Conservation (phyloP, 2,329 filamentous ascomycete species). For the Aschersonia sp. region DNA sequence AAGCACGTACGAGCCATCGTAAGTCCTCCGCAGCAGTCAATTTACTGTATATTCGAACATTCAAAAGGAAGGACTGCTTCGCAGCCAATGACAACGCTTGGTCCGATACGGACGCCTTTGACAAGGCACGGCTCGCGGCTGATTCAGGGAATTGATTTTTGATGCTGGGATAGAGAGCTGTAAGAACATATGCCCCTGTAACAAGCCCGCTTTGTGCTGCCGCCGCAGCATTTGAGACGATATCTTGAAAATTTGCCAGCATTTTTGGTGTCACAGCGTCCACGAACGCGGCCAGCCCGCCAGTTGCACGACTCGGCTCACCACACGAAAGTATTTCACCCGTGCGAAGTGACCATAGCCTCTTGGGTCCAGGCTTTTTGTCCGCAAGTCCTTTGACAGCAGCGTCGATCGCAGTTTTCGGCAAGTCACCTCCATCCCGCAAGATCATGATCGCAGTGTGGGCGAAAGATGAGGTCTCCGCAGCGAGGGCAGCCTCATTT, state of each 20-base stretch:
- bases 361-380: constrained; percentile 66
- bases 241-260: constrained; percentile 61
- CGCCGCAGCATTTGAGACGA: constrained; percentile 60
- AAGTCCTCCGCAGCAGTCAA: constrained; percentile 60
- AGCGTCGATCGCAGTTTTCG: constrained; percentile 52
- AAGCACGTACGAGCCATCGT: constrained; percentile 58
- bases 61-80: constrained; percentile 79
- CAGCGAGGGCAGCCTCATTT: constrained; percentile 67
- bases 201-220: constrained; percentile 75
- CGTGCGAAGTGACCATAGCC: constrained; percentile 64
- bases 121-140: constrained; percentile 25
- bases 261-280: constrained; percentile 41
- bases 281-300: constrained; percentile 33
- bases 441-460: constrained; percentile 51
- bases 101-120: constrained; percentile 46
- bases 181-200: constrained; percentile 61
- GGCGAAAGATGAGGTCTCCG: constrained; percentile 59
- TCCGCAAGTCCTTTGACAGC: constrained; percentile 73
- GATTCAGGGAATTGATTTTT: constrained; percentile 40
- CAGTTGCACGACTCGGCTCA: constrained; percentile 28
- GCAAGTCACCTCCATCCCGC: constrained; percentile 42
- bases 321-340: constrained; percentile 54
- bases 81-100: constrained; percentile 57
- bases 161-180: constrained; percentile 44
- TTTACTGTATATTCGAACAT: constrained; percentile 73